Percentiles rank a stretch among this genome's conserved stretches.
Evolutionary conservation across 768 basidiomycete species (phyloP).

Genomic region (Termitomyces sp.): DNA sequence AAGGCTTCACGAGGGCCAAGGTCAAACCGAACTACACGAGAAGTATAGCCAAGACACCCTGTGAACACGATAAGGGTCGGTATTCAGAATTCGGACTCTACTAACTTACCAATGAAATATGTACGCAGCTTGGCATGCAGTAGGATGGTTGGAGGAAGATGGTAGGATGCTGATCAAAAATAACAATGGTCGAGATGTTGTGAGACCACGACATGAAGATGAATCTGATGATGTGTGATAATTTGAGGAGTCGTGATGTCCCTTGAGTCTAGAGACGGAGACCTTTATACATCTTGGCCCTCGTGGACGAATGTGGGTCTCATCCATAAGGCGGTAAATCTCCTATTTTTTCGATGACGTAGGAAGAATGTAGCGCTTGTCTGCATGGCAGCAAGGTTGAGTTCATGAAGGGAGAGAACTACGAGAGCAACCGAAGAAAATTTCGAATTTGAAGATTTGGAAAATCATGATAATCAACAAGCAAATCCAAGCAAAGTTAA

Average conservation of each 20-base stretch:
- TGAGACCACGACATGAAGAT: neutral
- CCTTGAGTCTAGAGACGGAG: neutral
- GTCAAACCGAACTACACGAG: neutral
- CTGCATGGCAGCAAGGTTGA: neutral
- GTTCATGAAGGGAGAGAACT: neutral
- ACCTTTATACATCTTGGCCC: neutral
- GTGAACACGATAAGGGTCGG: neutral
- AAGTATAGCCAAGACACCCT: neutral
- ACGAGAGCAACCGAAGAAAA: neutral
- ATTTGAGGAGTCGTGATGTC: neutral
- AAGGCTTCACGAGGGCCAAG: slow-evolving; percentile 1
- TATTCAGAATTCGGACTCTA: neutral
- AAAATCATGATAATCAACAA: neutral
- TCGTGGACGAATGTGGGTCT: neutral
- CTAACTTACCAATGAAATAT: neutral
- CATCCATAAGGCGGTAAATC: neutral
- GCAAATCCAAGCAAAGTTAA: neutral
- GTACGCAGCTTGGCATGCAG: neutral
- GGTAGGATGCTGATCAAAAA: neutral
- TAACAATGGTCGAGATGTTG: neutral
- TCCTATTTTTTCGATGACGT: slow-evolving; percentile 1
- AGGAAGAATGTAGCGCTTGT: neutral
- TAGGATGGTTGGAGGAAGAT: neutral
- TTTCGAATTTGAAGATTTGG: neutral
- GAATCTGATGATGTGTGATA: neutral